These are phyloP conservation scores for Cucurbitaria berberidis DNA, from an alignment of 2,329 filamentous ascomycete species.

Conservation along the genomic window DNA sequence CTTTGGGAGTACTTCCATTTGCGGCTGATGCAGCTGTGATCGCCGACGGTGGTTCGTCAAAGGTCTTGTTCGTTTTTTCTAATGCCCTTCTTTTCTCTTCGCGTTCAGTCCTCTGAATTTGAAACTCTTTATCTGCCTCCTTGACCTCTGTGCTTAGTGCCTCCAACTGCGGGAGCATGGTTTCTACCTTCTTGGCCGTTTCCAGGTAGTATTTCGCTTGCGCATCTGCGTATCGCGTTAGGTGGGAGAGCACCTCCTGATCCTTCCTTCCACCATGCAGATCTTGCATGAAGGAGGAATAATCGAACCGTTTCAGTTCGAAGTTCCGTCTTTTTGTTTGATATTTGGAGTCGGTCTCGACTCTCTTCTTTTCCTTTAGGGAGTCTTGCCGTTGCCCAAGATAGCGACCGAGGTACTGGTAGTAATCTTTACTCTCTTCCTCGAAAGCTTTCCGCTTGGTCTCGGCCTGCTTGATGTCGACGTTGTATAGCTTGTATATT, in stretches of 20 bases:
- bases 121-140: conserved; percentile 94
- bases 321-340: conserved; percentile 93
- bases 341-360: conserved; percentile 94
- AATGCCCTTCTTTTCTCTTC: conserved; percentile 91
- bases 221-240: conserved; percentile 91
- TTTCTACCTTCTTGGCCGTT: conserved; percentile 86
- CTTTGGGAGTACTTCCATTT: conserved; percentile 32
- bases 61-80: conserved; percentile 77
- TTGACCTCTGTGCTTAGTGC: conserved; percentile 88
- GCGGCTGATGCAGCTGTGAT: conserved; percentile 28
- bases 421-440: conserved; percentile 98
- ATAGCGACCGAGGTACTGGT: conserved; percentile 92
- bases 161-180: conserved; percentile 85
- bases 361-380: conserved; percentile 95
- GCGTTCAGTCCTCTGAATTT: conserved; percentile 90
- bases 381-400: conserved; percentile 96
- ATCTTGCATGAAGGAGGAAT: conserved; percentile 99
- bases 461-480: conserved; percentile 98
- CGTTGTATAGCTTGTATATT: conserved; percentile 85
- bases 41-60: conserved; percentile 38
- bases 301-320: conserved; percentile 96
- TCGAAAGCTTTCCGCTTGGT: conserved; percentile 97
- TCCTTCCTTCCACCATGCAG: conserved; percentile 98
- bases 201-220: conserved; percentile 84
- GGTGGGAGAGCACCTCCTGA: conserved; percentile 91